Percentiles rank a stretch among this genome's conserved stretches.
These are phyloP conservation scores for Haplosporangium gracile DNA, from an alignment of 192 early-diverging fungal genomes.

Conservation along the genomic window DNA sequence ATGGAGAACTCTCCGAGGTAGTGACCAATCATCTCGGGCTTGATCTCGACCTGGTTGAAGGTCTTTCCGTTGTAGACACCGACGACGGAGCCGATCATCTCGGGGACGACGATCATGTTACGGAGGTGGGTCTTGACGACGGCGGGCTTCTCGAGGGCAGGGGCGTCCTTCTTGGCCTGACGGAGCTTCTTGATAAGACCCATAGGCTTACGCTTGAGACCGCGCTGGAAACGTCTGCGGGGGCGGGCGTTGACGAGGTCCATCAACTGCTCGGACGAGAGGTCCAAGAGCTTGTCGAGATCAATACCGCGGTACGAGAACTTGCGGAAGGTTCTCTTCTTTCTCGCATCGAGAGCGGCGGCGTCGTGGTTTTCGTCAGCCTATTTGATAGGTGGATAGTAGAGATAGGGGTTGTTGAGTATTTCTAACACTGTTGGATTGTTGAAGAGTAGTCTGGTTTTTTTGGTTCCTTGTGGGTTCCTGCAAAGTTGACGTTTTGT, in stretches of 20 bases:
- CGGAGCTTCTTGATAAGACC: slow-evolving; percentile 99
- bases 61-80: slow-evolving; percentile 99
- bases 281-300: slow-evolving; percentile 96
- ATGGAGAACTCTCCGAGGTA: slow-evolving; percentile 98
- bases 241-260: slow-evolving; percentile 95
- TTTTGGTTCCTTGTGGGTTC: background rate
- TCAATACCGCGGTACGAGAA: slow-evolving; percentile 99
- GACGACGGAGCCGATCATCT: slow-evolving; percentile 98
- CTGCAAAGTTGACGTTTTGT: background rate
- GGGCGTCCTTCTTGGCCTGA: slow-evolving; percentile 95
- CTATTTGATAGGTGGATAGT: slow-evolving; percentile 12
- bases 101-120: slow-evolving; percentile 99
- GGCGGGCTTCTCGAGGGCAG: slow-evolving; percentile 92
- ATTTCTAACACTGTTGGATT: no score
- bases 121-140: slow-evolving; percentile 99
- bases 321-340: slow-evolving; percentile 98
- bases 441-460: no score
- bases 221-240: slow-evolving; percentile 98
- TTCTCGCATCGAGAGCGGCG: slow-evolving; percentile 64
- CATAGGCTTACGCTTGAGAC: slow-evolving; percentile 99
- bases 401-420: no score
- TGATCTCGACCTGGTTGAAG: slow-evolving; percentile 99
- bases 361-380: slow-evolving; percentile 59
- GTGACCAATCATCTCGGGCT: slow-evolving; percentile 96
- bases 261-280: slow-evolving; percentile 93